phyloP scores from a whole-genome alignment of 106 monocot genomes.

The Allium cepa region DNA sequence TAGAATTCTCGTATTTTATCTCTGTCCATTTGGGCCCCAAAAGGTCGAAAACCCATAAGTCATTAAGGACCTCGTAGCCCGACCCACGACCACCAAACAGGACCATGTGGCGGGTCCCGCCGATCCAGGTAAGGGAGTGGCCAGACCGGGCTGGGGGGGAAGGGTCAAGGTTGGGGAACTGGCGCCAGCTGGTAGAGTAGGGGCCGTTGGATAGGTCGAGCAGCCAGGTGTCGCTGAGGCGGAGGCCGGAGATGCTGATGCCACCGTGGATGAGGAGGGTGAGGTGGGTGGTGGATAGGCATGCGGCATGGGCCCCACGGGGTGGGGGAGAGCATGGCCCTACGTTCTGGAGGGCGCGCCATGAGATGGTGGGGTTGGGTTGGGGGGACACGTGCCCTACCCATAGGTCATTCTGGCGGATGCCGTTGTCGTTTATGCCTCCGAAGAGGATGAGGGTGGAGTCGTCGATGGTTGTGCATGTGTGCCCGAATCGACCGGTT shows the following conservation, averaged over 20 bases:
- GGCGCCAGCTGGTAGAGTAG: constrained; percentile 42
- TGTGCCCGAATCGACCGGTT: constrained; percentile 87
- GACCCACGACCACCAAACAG: constrained; percentile 77
- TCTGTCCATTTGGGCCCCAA: constrained; percentile 59
- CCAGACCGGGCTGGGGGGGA: constrained; percentile 78
- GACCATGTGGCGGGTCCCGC: constrained; percentile 36
- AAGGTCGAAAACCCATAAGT: constrained; percentile 75
- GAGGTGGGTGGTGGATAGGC: constrained; percentile 28
- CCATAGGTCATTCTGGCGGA: constrained; percentile 85
- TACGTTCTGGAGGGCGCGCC: constrained; percentile 53
- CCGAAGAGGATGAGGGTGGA: constrained; percentile 65
- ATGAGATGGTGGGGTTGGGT: constrained; percentile 32
- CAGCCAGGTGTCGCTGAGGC: constrained; percentile 76
- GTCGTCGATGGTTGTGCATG: constrained; percentile 44
- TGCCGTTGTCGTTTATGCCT: constrained; percentile 80
- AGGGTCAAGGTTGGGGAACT: constrained; percentile 16
- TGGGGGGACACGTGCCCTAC: constrained; percentile 29
- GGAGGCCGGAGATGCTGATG: constrained; percentile 46
- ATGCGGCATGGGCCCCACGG: constrained; percentile 90
- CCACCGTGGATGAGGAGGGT: constrained; percentile 77
- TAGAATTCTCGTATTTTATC: constrained; percentile 27
- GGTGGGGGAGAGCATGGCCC: constrained; percentile 40
- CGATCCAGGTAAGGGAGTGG: constrained; percentile 72
- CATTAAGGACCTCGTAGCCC: constrained; percentile 74
- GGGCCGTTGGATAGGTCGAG: constrained; percentile 43